Conservation (phyloP, 2,329 filamentous ascomycete genomes). For the Penicillium sp. region DNA sequence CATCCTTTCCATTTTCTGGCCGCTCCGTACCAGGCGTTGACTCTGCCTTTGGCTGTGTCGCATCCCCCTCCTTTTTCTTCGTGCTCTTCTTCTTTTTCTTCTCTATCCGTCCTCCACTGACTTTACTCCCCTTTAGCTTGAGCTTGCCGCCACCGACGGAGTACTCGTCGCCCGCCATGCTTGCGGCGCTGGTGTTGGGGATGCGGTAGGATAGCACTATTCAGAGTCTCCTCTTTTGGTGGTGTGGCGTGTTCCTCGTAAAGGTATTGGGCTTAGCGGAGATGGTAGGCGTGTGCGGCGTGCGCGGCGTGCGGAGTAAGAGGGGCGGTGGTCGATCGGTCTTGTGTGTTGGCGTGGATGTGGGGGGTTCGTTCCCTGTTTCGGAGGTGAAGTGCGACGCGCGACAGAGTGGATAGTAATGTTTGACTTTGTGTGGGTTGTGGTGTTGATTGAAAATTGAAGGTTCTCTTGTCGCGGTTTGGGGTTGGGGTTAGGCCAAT, state of each 20-base stretch:
- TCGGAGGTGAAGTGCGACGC: neutral
- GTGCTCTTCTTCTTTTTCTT: slow-evolving; percentile 52
- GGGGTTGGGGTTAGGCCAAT: slow-evolving; percentile 21
- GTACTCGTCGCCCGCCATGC: slow-evolving; percentile 62
- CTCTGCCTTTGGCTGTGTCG: slow-evolving; percentile 11
- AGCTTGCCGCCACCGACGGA: slow-evolving; percentile 68
- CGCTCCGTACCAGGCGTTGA: neutral
- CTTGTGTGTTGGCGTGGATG: neutral
- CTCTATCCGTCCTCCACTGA: slow-evolving; percentile 50
- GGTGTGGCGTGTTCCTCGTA: neutral
- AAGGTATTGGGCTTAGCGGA: neutral
- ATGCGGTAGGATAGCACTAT: neutral
- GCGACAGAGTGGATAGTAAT: neutral
- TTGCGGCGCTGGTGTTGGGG: neutral
- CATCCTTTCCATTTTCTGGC: slow-evolving; percentile 17
- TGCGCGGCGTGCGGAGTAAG: slow-evolving; percentile 22
- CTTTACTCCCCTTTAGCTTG: slow-evolving; percentile 76
- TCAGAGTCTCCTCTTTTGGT: neutral
- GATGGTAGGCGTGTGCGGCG: neutral
- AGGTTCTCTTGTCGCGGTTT: neutral
- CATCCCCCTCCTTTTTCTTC: slow-evolving; percentile 30
- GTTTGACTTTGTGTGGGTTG: neutral
- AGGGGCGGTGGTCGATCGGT: slow-evolving; percentile 3
- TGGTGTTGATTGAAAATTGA: neutral
- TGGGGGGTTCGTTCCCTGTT: neutral